A percentile compares a stretch with the other conserved stretches of the same genome.
Evolutionary conservation across 495 filamentous ascomycete genomes (phyloP).

Genomic region (Penicillium parvum): DNA sequence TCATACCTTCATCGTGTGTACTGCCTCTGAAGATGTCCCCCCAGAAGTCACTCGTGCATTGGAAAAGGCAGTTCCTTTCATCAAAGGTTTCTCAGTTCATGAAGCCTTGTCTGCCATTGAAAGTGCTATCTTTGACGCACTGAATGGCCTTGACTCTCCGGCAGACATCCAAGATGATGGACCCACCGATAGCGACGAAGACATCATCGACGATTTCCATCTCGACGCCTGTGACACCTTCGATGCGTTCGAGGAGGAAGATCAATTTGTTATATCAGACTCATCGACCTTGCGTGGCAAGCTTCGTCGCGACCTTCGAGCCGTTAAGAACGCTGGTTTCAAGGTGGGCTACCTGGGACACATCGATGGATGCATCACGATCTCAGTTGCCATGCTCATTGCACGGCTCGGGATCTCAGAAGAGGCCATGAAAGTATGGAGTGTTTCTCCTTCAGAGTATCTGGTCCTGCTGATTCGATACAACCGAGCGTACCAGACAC

Average conservation of each 20-base stretch:
- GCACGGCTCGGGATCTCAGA: conserved; percentile 69
- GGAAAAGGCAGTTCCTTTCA: conserved; percentile 27
- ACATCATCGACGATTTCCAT: conserved; percentile 8
- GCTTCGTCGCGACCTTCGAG: conserved; percentile 60
- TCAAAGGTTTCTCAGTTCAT: conserved; percentile 25
- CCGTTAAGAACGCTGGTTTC: conserved; percentile 63
- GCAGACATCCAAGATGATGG: conserved; percentile 2
- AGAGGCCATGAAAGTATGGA: conserved; percentile 75
- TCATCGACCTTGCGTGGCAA: conserved; percentile 21
- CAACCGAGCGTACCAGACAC: conserved; percentile 48
- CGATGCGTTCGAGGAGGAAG: conserved; percentile 29
- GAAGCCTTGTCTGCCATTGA: conserved; percentile 37
- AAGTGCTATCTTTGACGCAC: conserved; percentile 31
- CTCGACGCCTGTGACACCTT: no score
- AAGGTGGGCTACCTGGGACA: conserved; percentile 62
- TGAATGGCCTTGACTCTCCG: conserved; percentile 10
- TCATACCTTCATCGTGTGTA: conserved; percentile 59
- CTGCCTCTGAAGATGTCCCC: conserved; percentile 48
- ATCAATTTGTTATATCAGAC: conserved; percentile 27
- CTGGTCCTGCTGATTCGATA: conserved; percentile 75
- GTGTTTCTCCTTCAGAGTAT: conserved; percentile 61
- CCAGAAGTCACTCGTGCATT: conserved; percentile 42
- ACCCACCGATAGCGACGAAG: not conserved
- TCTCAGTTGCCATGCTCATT: conserved; percentile 60
- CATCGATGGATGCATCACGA: conserved; percentile 50